phyloP scores from a whole-genome alignment of 2,329 filamentous ascomycete species.

The Trichoderma asperellum region DNA sequence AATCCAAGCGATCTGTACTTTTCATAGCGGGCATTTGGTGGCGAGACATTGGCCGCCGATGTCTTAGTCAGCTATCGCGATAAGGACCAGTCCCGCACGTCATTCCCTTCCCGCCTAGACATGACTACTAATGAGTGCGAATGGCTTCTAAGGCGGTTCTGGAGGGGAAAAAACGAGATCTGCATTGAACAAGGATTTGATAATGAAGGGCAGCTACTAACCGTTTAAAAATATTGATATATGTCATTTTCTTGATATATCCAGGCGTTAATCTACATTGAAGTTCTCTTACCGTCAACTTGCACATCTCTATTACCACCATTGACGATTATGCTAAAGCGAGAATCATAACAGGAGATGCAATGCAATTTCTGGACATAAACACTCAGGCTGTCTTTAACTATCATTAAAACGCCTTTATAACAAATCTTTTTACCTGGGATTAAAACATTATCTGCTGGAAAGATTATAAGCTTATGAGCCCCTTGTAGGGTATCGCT shows the following conservation, averaged over 20 bases:
- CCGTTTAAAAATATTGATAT: neutral
- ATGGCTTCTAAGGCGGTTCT: neutral
- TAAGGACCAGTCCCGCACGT: conserved; percentile 20
- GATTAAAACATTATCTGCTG: too few relatives aligned
- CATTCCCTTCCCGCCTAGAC: conserved; percentile 8
- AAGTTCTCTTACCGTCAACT: neutral
- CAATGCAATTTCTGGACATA: too few relatives aligned
- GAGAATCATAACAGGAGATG: too few relatives aligned
- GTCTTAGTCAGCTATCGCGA: conserved; percentile 25
- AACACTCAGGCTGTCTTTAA: too few relatives aligned
- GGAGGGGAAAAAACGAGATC: neutral
- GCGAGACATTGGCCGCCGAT: conserved; percentile 6
- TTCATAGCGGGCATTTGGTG: conserved; percentile 26
- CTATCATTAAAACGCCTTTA: neutral
- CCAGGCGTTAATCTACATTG: neutral
- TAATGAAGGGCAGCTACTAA: neutral
- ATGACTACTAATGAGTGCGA: neutral
- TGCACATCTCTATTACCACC: neutral
- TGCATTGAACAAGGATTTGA: neutral
- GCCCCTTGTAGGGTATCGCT: neutral
- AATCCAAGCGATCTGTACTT: conserved; percentile 32
- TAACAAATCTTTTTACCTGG: too few relatives aligned
- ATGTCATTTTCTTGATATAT: neutral
- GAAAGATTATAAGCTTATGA: neutral
- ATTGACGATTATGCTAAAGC: too few relatives aligned